These are phyloP conservation scores for Rhynchosporium secalis DNA, from an alignment of 2,329 filamentous ascomycete genomes.

Conservation along the genomic window DNA sequence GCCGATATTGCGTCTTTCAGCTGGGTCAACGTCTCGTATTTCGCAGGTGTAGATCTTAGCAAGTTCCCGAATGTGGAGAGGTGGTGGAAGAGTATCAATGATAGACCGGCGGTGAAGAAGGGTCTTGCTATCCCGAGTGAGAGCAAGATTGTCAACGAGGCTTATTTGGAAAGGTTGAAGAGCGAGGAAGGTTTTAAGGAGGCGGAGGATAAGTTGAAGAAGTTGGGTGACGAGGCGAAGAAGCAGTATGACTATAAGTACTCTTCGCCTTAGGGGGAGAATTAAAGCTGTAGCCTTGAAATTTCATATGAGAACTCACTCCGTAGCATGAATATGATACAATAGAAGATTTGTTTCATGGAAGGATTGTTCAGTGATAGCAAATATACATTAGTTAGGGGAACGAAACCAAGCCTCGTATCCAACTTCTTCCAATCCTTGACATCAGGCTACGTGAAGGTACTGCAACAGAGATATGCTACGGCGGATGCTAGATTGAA, in stretches of 20 bases:
- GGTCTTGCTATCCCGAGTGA: slow-evolving; percentile 61
- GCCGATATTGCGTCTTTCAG: slow-evolving; percentile 73
- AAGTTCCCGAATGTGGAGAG: slow-evolving; percentile 65
- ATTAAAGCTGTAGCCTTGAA: neutral
- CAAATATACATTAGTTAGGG: no score
- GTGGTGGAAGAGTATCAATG: slow-evolving; percentile 64
- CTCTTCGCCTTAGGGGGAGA: slow-evolving; percentile 29
- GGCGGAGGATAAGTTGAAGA: slow-evolving; percentile 42
- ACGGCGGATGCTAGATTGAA: no score
- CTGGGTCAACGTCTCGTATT: slow-evolving; percentile 61
- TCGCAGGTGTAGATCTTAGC: slow-evolving; percentile 62
- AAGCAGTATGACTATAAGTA: slow-evolving; percentile 37
- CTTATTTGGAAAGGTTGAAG: slow-evolving; percentile 45
- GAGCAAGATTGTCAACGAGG: slow-evolving; percentile 44
- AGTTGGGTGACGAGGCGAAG: slow-evolving; percentile 33
- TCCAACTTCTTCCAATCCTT: no score
- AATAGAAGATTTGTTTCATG: no score
- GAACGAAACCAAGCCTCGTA: no score
- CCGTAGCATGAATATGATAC: no score
- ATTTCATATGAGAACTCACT: no score
- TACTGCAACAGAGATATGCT: no score
- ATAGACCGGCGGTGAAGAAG: slow-evolving; percentile 61
- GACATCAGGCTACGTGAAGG: no score
- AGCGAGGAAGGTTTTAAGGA: slow-evolving; percentile 50
- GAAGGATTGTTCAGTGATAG: no score